Percentiles rank a stretch among this genome's conserved stretches.
These are phyloP conservation scores for Thinopyrum elongatum DNA, from an alignment of 176 grass and related monocot species.

Conservation along the genomic window DNA sequence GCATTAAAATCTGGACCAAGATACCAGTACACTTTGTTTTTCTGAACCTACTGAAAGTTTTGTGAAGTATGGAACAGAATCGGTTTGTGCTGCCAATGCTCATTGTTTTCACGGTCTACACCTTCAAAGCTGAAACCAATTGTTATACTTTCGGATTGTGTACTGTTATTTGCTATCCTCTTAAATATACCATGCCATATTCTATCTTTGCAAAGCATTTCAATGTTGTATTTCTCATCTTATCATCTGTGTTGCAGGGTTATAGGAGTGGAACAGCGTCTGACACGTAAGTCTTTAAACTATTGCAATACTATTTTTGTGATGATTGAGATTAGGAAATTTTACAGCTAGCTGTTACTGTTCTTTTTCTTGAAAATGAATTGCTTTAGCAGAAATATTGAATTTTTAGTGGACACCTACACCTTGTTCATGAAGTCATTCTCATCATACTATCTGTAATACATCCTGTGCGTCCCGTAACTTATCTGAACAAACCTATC, in stretches of 20 bases:
- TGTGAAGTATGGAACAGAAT: background rate
- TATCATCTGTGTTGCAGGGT: conserved; percentile 59
- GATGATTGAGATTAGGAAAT: conserved; percentile 10
- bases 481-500: background rate
- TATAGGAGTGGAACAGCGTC: conserved; percentile 89
- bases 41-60: background rate
- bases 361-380: conserved; percentile 6
- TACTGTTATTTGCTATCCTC: background rate
- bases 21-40: background rate
- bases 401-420: background rate
- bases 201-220: background rate
- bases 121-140: conserved; percentile 11
- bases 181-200: background rate
- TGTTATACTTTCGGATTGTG: background rate
- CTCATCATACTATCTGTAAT: conserved; percentile 4
- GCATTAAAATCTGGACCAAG: background rate
- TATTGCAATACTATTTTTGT: conserved; percentile 8
- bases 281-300: conserved; percentile 70
- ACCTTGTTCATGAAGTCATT: background rate
- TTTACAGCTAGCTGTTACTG: background rate
- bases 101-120: background rate
- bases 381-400: background rate
- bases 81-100: background rate
- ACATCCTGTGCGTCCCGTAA: background rate
- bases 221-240: conserved; percentile 30